Base-by-base conservation (phyloP, 2,329 filamentous ascomycete genomes). In the Xylaria sp. region DNA sequence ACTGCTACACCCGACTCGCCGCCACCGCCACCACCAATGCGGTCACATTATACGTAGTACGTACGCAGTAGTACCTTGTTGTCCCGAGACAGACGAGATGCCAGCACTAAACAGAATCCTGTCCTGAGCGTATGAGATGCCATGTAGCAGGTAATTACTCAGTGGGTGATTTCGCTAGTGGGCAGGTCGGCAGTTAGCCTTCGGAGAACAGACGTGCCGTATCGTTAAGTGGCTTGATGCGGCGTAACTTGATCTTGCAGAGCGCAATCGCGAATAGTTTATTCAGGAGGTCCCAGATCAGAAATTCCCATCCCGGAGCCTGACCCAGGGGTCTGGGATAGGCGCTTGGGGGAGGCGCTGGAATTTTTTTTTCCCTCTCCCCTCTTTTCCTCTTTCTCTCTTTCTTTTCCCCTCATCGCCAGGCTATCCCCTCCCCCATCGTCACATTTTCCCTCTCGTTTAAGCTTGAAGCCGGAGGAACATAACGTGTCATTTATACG, bases 171-270 rank as follows among this genome's bases (percentile, higher is more conserved):
- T 53, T 53, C 37, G 25, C 55, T 47, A 32, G 37, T 54, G 23
- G 25, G 50, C 42, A 64, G 57, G 44, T 35, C 53, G 51, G 35
- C 44, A 50, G 57, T 62, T 40, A 13, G 27, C 8, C 32, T 23
- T 58, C 44, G 42, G 55, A 35, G 37, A 12, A 66, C 21, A 40
- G 13, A 23, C 27, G 42, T 35, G 58, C 55, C 35, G 25, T 32
- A 10, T 44, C 37, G 23, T 35, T 37, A n/a, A 57, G 67, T 67
- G 63, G 69, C 67, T 71, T 64, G 51, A 73, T 72, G 73, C 72
- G 50, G 73, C 70, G 75, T 76, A 75, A 76, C 74, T 58, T 65
- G 74, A 76, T 77, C 74, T 75, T 74, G 74, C 74, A 77, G 75
- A 35, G 54, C 60, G 40, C 57, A 57, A 69, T 69, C 60, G 57